These are phyloP conservation scores for Mycena metata DNA, from an alignment of 768 basidiomycete species.

Conservation along the genomic window DNA sequence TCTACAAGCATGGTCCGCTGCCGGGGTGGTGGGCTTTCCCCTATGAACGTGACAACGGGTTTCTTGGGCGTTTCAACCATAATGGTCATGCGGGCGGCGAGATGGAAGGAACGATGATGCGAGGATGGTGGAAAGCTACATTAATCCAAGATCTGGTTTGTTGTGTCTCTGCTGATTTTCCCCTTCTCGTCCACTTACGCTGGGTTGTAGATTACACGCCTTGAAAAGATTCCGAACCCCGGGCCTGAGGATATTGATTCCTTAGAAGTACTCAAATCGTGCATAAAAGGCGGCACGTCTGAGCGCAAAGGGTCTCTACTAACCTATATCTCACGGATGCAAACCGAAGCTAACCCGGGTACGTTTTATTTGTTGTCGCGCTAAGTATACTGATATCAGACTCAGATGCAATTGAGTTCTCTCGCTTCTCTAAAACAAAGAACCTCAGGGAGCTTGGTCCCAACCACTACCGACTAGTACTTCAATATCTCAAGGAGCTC, in stretches of 20 bases:
- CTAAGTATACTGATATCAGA: conserved; percentile 1
- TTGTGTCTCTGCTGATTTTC: background rate
- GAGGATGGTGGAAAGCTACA: conserved; percentile 37
- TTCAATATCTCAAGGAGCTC: background rate
- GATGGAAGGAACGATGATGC: conserved; percentile 42
- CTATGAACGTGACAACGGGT: background rate
- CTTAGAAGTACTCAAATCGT: conserved; percentile 21
- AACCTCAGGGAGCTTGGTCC: background rate
- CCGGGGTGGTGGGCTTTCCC: conserved; percentile 23
- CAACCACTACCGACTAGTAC: conserved; percentile 1
- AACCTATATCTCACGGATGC: conserved; percentile 30
- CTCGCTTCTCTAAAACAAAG: background rate
- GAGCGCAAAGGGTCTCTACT: conserved; percentile 35
- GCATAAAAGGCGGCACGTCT: conserved; percentile 28
- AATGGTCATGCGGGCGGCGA: conserved; percentile 40
- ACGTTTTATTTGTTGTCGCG: background rate
- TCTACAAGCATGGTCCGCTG: conserved; percentile 26
- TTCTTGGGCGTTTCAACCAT: conserved; percentile 3
- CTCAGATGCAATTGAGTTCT: conserved; percentile 9
- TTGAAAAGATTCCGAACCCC: conserved; percentile 24
- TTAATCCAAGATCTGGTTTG: conserved; percentile 35
- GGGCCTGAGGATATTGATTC: conserved; percentile 33
- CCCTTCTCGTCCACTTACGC: background rate
- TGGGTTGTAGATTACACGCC: conserved; percentile 19
- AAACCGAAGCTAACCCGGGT: conserved; percentile 12